Conservation (phyloP, 306 rosid genomes). For the Vachellia pachyceras region DNA sequence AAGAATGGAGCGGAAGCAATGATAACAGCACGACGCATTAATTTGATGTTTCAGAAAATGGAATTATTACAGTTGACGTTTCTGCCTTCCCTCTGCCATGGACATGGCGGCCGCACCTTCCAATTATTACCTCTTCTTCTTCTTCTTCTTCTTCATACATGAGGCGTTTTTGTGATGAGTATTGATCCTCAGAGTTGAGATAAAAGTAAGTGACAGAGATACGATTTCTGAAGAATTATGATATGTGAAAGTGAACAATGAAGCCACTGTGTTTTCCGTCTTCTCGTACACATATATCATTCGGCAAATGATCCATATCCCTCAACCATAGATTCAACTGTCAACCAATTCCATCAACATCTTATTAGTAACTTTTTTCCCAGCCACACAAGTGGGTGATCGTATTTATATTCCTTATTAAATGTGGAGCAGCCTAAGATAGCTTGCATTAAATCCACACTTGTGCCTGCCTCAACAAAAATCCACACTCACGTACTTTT, state of each 20-base stretch:
- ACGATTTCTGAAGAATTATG: not conserved
- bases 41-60: not conserved
- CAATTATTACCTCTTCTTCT: too few species aligned
- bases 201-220: too few species aligned
- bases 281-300: slow-evolving; percentile 10
- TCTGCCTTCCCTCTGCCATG: not conserved
- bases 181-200: too few species aligned
- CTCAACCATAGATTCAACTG: slow-evolving; percentile 36
- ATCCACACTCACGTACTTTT: slow-evolving; percentile 29
- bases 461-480: slow-evolving; percentile 28
- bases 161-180: too few species aligned
- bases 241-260: not conserved
- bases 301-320: slow-evolving; percentile 8
- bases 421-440: slow-evolving; percentile 32
- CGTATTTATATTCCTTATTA: slow-evolving; percentile 41
- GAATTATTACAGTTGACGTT: slow-evolving; percentile 32
- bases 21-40: slow-evolving; percentile 6
- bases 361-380: not conserved
- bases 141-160: too few species aligned
- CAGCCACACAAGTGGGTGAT: slow-evolving; percentile 37
- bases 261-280: not conserved
- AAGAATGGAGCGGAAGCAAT: not conserved
- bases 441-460: slow-evolving; percentile 39
- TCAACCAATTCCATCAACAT: slow-evolving; percentile 42
- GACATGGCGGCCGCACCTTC: too few species aligned